Evolutionary conservation across 83 land plant genomes (phyloP).

Genomic region (Diphasiastrum complanatum): DNA sequence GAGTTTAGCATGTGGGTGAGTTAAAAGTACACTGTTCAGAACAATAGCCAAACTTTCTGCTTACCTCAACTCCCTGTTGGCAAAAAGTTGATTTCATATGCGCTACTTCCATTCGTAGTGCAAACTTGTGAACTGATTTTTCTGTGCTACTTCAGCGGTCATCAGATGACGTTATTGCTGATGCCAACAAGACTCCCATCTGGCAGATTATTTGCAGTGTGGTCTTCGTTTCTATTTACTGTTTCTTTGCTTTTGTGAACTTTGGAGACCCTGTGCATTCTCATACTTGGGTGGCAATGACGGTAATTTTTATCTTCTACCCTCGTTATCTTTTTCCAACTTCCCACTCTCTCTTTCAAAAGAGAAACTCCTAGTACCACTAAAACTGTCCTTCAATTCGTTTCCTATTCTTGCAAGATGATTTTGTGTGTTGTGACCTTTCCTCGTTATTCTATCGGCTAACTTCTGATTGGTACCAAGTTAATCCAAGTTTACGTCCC

Average conservation of each 20-base stretch:
- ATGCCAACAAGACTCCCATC: slow-evolving; percentile 33
- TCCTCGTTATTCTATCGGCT: background rate
- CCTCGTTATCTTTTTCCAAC: background rate
- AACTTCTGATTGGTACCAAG: background rate
- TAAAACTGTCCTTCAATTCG: background rate
- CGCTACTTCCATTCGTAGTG: background rate
- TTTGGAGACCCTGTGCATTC: slow-evolving; percentile 39
- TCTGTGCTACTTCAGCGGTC: slow-evolving; percentile 32
- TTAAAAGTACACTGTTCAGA: background rate
- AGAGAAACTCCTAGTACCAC: background rate
- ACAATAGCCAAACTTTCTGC: background rate
- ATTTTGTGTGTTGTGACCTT: background rate
- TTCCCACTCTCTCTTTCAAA: background rate
- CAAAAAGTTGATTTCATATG: background rate
- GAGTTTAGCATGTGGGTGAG: slow-evolving; percentile 44
- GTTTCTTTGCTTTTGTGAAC: slow-evolving; percentile 32
- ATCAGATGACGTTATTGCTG: slow-evolving; percentile 31
- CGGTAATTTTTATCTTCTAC: slow-evolving; percentile 17
- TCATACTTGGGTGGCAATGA: slow-evolving; percentile 31
- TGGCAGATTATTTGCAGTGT: slow-evolving; percentile 38
- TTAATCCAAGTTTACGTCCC: background rate
- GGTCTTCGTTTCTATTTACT: slow-evolving; percentile 29
- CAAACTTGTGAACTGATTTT: background rate
- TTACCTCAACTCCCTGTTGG: background rate
- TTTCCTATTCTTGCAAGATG: background rate